Conservation (phyloP, 2,329 filamentous ascomycete genomes). For the Phaeomoniella chlamydospora region DNA sequence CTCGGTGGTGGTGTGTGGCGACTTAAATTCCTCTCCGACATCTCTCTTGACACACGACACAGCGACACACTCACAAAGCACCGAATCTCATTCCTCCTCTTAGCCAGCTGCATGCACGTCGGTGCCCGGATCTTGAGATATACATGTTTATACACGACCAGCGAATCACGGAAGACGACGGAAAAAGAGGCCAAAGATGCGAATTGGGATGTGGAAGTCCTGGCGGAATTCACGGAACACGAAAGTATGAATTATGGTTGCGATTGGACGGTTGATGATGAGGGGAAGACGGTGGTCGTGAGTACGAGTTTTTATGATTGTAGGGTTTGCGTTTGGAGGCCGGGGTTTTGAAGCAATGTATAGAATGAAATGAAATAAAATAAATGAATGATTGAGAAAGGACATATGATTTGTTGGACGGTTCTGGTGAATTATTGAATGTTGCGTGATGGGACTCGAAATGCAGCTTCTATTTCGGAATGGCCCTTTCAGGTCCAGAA, state of each 20-base stretch:
- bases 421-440: no score
- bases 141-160: slow-evolving; percentile 9
- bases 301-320: slow-evolving; percentile 41
- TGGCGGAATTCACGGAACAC: slow-evolving; percentile 68
- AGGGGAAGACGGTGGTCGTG: slow-evolving; percentile 10
- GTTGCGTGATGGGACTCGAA: no score
- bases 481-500: no score
- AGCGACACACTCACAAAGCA: slow-evolving; percentile 1
- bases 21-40: slow-evolving; percentile 39
- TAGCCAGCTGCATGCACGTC: slow-evolving; percentile 90
- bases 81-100: slow-evolving; percentile 31
- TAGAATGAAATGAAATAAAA: no score
- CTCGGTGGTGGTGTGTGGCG: slow-evolving; percentile 81
- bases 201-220: slow-evolving; percentile 48
- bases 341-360: slow-evolving; percentile 4
- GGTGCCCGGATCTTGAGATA: slow-evolving; percentile 54
- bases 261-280: slow-evolving; percentile 41
- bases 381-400: no score
- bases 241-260: slow-evolving; percentile 92
- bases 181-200: slow-evolving; percentile 14
- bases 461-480: no score
- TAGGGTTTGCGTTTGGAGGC: slow-evolving; percentile 33
- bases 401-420: no score
- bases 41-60: slow-evolving; percentile 7
- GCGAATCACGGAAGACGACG: no score